Base-by-base conservation (phyloP, 2,329 filamentous ascomycete species). In the Colletotrichum sp. region DNA sequence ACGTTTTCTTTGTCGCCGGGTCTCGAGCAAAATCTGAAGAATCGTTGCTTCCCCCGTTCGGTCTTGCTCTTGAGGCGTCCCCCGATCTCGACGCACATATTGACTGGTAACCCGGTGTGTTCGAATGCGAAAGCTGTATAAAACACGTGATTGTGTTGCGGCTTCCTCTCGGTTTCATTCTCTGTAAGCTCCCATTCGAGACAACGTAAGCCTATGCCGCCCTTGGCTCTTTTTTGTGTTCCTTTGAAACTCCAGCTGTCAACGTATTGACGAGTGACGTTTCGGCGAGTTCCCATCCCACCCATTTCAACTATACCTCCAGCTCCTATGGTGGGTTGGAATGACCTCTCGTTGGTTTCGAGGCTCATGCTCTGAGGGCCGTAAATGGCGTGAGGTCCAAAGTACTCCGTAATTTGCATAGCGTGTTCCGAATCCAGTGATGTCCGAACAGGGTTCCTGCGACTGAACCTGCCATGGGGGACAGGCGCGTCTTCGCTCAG, bases 231-330 rank as follows among this genome's bases (percentile, higher is more conserved):
- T 8, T 21, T 52, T 0, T 52, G 43, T 52, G 43, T 52, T 3
- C 43, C 43, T 52, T 21, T 52, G 43, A 52, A 52, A 4, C 2
- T 52, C 43, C 43, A 52, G 43, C 43, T 52, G 1, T 52, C 43
- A 0, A 52, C n/a, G n/a, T 52, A 52, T 52, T 52, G 43, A 3
- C 43, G 43, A 13, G 43, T 52, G 2, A 21, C 0, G 0, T 21
- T 52, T 52, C 6, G 43, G 2, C 43, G 43, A 52, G 43, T 52
- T 3, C 43, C 43, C n/a, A 52, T 0, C 0, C 43, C 43, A 8
- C 43, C 43, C 0, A 52, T 0, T 52, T 52, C 43, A 0, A 52
- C 3, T 1, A 52, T 13, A 8, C 43, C 43, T 0, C n/a, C 43
- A 21, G 43, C 43, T 13, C 43, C 43, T 52, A 52, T 52, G 2